Evolutionary conservation across 331 rosid species (phyloP), one percentile per base, ranked within the genome.

Genomic region (Stylosanthes scabra): DNA sequence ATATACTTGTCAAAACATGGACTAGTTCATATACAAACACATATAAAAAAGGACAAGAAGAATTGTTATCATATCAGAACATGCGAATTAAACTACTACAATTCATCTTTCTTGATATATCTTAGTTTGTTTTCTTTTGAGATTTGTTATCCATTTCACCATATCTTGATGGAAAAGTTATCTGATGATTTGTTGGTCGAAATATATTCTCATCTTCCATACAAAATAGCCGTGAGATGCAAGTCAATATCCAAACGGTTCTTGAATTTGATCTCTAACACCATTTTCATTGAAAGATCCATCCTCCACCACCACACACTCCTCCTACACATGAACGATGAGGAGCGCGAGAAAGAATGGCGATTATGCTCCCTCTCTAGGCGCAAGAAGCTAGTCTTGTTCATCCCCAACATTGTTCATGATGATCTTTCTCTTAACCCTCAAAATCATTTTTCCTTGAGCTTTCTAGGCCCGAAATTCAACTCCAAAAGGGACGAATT

Each of bases 211-310:
- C 79, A 72, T 14, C 58, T 74, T 28, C 72, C 72, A 5, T 63
- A 11, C 79, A 74, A 74, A 4, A 14, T 37, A 8, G 64, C 71
- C 6, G 34, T 74, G 56, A 74, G 49, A n/a, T 29, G 65, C 64
- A 74, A 63, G 29, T 74, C 78, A 34, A 52, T 74, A 44, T 63
- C 78, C 34, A 63, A 52, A 5, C 64, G 71, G 1, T 74, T 74
- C 71, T 63, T 42, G 11, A 56, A 34, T 63, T 54, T 63, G 28
- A 52, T 63, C 20, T 63, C 71, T 8, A 54, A 27, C 4, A 46
- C 0, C 0, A 40, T n/a, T 9, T 74, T 74, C 27, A 63, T 62
- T 0, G 5, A 50, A 2, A 42, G 55, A 25, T 74, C n/a, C 55
- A 62, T 63, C 50, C 7, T 8, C 9, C 45, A 40, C 40, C 55